Conservation (phyloP, 148 eudicot genomes). For the Rhododendron vialii region DNA sequence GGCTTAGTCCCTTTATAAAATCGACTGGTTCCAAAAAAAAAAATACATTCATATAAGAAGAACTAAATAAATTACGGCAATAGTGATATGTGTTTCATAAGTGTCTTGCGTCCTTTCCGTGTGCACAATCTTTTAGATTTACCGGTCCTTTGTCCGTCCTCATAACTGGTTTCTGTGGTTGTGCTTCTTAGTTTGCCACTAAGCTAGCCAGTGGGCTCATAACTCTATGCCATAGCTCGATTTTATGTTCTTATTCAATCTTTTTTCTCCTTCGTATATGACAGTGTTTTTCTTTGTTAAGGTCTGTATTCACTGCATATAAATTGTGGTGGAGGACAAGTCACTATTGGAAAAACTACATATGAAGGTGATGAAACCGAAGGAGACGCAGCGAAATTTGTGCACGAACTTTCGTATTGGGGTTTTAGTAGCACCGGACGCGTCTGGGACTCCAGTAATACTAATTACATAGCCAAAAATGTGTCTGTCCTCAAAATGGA, state of each 20-base stretch:
- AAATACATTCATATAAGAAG: no score
- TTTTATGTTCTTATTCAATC: neutral
- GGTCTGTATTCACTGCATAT: slow-evolving; percentile 45
- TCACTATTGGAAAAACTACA: slow-evolving; percentile 22
- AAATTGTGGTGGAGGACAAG: slow-evolving; percentile 54
- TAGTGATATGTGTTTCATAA: no score
- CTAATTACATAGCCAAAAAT: neutral
- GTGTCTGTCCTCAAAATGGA: neutral
- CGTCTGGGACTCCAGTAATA: slow-evolving; percentile 13
- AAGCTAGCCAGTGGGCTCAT: no score
- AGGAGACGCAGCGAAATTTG: slow-evolving; percentile 40
- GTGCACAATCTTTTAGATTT: neutral
- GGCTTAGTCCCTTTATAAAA: no score
- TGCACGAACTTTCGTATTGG: slow-evolving; percentile 33
- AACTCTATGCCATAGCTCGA: neutral
- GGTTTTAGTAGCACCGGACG: slow-evolving; percentile 62
- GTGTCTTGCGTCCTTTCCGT: neutral
- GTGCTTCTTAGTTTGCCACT: neutral
- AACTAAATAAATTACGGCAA: no score
- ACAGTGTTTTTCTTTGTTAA: slow-evolving; percentile 7
- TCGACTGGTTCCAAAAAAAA: no score
- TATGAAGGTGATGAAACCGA: slow-evolving; percentile 44
- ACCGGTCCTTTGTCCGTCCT: neutral
- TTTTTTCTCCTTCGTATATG: neutral
- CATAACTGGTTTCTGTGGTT: neutral